Conservation (phyloP, 768 basidiomycete species). For the Mrakia blollopis region DNA sequence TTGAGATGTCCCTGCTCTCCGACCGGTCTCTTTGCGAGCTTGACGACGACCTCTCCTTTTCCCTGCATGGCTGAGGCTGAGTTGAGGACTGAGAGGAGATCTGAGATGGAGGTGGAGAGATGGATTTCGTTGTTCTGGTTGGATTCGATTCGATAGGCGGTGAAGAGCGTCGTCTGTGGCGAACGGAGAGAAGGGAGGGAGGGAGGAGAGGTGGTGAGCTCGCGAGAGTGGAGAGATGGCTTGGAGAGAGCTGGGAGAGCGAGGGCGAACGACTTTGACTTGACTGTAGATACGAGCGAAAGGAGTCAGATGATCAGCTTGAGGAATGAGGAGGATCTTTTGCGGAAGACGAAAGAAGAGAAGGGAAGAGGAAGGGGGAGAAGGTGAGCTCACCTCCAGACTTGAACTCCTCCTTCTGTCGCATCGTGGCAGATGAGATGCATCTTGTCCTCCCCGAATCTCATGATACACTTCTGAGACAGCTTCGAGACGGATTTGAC, state of each 20-base stretch:
- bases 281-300: conserved; percentile 28
- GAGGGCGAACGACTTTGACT: conserved; percentile 36
- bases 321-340: not conserved
- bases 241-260: conserved; percentile 58
- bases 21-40: conserved; percentile 63
- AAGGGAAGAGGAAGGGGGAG: not conserved
- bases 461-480: conserved; percentile 77
- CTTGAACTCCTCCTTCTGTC: conserved; percentile 78
- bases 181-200: too few relatives aligned
- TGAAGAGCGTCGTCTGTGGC: conserved; percentile 54
- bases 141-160: conserved; percentile 76
- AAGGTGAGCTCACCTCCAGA: conserved; percentile 62
- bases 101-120: conserved; percentile 65
- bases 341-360: conserved; percentile 40
- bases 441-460: conserved; percentile 67
- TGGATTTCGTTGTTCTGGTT: conserved; percentile 73
- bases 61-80: conserved; percentile 48
- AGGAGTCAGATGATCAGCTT: not conserved
- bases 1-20: conserved; percentile 7
- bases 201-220: conserved; percentile 4
- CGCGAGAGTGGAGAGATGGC: not conserved
- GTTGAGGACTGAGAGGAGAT: conserved; percentile 62
- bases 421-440: conserved; percentile 80
- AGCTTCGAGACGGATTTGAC: conserved; percentile 77
- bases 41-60: conserved; percentile 64